Evolutionary conservation across 345 rosid genomes (phyloP).

Genomic region (Rhodamnia argentea): DNA sequence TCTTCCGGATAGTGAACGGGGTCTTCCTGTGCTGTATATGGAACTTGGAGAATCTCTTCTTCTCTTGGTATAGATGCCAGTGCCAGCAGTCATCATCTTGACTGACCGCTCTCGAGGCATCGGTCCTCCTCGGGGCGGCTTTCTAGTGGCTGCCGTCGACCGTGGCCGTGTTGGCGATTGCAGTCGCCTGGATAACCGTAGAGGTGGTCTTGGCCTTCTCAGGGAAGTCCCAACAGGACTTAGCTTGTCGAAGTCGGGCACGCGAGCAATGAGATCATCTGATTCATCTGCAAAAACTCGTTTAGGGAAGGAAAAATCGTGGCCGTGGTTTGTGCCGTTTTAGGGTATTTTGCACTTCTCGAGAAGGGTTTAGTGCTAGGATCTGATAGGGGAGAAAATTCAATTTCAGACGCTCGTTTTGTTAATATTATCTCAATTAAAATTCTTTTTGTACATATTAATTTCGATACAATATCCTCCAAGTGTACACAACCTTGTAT

Average conservation of each 20-base stretch:
- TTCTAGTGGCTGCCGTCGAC: conserved; percentile 81
- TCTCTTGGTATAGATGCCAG: conserved; percentile 25
- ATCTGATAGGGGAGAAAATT: no score
- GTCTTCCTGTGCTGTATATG: conserved; percentile 45
- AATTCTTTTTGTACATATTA: neutral
- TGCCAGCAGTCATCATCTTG: neutral
- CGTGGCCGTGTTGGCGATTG: conserved; percentile 77
- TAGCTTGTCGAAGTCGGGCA: conserved; percentile 70
- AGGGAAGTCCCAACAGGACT: conserved; percentile 62
- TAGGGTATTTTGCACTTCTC: conserved; percentile 65
- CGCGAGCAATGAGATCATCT: conserved; percentile 63
- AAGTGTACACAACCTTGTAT: neutral
- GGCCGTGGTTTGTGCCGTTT: conserved; percentile 74
- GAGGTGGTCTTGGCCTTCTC: conserved; percentile 72
- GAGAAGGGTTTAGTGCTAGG: conserved; percentile 29
- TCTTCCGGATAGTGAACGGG: conserved; percentile 54
- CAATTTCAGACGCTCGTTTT: neutral
- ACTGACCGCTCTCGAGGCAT: conserved; percentile 20
- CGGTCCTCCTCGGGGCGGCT: conserved; percentile 62
- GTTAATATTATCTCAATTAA: neutral
- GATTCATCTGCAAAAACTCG: conserved; percentile 52
- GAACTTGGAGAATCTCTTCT: conserved; percentile 49
- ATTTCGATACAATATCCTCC: neutral
- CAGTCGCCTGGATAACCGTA: conserved; percentile 76
- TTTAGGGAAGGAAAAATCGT: conserved; percentile 77